A percentile compares a stretch with the other conserved stretches of the same genome.
Evolutionary conservation across 2,329 filamentous ascomycete species (phyloP).

Genomic region (Aspergillus alliaceus): DNA sequence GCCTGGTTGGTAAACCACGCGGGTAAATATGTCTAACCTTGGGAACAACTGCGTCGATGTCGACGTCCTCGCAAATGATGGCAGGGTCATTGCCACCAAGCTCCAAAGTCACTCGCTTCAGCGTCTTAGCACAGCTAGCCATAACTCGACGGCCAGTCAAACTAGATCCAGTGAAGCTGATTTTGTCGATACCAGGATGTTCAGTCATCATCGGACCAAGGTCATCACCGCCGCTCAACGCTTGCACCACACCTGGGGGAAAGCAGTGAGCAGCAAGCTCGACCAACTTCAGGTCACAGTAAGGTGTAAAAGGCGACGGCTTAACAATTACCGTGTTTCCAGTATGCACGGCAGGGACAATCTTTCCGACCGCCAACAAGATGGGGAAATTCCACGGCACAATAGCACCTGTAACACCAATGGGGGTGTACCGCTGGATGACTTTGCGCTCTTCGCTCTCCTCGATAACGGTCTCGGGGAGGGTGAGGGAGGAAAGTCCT

Average conservation of each 20-base stretch:
- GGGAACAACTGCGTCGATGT: conserved; percentile 47
- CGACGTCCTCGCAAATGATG: conserved; percentile 55
- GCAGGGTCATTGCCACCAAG: conserved; percentile 58
- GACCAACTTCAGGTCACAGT: conserved; percentile 56
- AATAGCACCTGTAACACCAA: conserved; percentile 53
- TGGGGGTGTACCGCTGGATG: conserved; percentile 36
- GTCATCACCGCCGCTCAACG: conserved; percentile 55
- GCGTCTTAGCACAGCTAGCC: conserved; percentile 50
- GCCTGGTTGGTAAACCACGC: background rate
- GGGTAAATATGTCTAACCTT: conserved; percentile 21
- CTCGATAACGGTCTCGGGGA: conserved; percentile 50
- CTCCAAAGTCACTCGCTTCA: conserved; percentile 57
- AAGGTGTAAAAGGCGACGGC: conserved; percentile 53
- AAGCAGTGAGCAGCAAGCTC: conserved; percentile 53
- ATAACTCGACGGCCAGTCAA: conserved; percentile 53
- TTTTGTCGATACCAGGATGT: conserved; percentile 58
- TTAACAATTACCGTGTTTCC: conserved; percentile 57
- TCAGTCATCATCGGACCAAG: conserved; percentile 55
- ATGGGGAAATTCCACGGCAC: conserved; percentile 60
- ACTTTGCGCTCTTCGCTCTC: conserved; percentile 44
- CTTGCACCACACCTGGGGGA: conserved; percentile 59
- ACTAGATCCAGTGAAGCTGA: conserved; percentile 60
- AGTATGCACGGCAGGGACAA: conserved; percentile 51
- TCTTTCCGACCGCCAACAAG: conserved; percentile 50
- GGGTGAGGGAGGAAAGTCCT: conserved; percentile 26